Evolutionary conservation across 306 rosid species (phyloP), one percentile per base, ranked within the genome.

Genomic region (Pterocarpus macrocarpus): DNA sequence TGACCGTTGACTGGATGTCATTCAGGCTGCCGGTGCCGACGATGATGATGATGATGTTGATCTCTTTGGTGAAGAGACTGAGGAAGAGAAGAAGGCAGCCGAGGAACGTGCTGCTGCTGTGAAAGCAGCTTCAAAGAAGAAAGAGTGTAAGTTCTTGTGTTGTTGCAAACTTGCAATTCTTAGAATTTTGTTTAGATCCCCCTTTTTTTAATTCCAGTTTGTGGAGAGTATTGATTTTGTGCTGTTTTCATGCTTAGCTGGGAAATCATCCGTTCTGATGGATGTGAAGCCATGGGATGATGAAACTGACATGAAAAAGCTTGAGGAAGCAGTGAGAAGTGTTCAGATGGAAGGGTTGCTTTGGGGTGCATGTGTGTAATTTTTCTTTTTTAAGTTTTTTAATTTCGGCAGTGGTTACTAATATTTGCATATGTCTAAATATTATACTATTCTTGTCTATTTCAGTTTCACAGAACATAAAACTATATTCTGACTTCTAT

Each of bases 271-370:
- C 33, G 96, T 95, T 59, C 82, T 95, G 50, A 41, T 95, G 97
- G 99, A 95, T 83, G 89, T 95, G 68, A 95, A 95, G 88, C 99
- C 99, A 62, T 95, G 99, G 99, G 99, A 95, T 38, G 99, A 95
- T 50, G 99, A 95, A 76, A 95, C 99, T 0, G 99, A 95, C 89
- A 95, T 95, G 99, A 91, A 93, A 62, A 88, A 90, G 83, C 99
- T 95, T 16, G 99, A 95, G 79, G 98, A 93, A 89, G 86, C 97
- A 55, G 99, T 95, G 72, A 87, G 99, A 87, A 71, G 97, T 11
- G 88, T 95, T 67, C 49, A 87, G 45, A 64, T 88, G 92, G 99
- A 95, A 41, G 99, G 99, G 8, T 56, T 95, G 82, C 64, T 67
- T 56, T 95, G 99, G 99, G 97, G 99, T 84, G 97, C 99, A 78